phyloP scores from a whole-genome alignment of 2,329 filamentous ascomycete genomes.

The Xylaria sp. region DNA sequence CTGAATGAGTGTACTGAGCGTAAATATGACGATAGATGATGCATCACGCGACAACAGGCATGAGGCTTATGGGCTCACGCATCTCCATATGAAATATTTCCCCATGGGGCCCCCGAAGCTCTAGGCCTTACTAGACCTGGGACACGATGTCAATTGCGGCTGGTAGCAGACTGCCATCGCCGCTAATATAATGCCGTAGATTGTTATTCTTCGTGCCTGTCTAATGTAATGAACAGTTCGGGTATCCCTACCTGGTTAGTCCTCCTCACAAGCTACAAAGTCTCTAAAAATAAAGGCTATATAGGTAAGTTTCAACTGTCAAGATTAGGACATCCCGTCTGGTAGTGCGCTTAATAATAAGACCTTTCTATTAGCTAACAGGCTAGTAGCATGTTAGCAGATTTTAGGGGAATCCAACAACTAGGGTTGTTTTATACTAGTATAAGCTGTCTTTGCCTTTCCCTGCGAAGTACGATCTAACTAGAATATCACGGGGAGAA shows the following conservation, averaged over 20 bases:
- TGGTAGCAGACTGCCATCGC: neutral
- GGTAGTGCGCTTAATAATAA: constrained; percentile 1
- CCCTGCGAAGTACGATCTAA: neutral
- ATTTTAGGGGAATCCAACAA: constrained; percentile 2
- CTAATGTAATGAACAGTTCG: neutral
- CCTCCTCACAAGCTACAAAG: constrained; percentile 8
- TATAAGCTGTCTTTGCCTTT: neutral
- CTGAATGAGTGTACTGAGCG: constrained; percentile 17
- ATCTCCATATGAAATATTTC: constrained; percentile 24
- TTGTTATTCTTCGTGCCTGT: neutral
- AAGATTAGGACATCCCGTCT: constrained; percentile 11
- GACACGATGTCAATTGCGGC: neutral
- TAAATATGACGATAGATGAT: constrained; percentile 30
- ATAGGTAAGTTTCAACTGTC: neutral
- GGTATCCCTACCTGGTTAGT: constrained; percentile 25
- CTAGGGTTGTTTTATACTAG: neutral
- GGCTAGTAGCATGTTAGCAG: neutral
- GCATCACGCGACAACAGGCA: constrained; percentile 23
- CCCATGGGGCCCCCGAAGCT: constrained; percentile 19
- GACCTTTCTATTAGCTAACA: constrained; percentile 15
- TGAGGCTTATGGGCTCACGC: constrained; percentile 23
- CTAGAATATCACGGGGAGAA: neutral
- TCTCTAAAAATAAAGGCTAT: neutral
- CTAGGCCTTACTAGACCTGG: constrained; percentile 13
- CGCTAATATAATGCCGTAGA: neutral